Evolutionary conservation across 2,329 filamentous ascomycete species (phyloP), one percentile per base, ranked within the genome.

Genomic region (Phialophora tarda): DNA sequence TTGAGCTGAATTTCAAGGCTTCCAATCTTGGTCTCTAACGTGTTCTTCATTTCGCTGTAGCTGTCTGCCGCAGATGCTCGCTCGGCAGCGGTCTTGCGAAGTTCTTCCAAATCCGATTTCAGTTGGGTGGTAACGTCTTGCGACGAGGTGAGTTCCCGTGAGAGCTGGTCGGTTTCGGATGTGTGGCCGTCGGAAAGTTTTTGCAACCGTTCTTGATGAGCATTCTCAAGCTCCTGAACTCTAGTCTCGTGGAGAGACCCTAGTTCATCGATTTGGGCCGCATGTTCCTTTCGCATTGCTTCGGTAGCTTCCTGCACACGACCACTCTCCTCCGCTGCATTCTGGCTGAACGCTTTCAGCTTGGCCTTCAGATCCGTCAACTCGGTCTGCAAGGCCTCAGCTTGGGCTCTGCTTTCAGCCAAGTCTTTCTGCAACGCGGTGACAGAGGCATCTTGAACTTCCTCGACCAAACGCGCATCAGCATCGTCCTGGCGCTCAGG

Each of bases 281-380:
- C 63, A 54, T 71, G 62, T 21, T 71, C 68, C 1, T 58, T 51
- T 50, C 56, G 75, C 54, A 77, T 74, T 23, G 77, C 76, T 14
- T 77, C 74, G 44, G 69, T 71, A 28, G 77, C 71, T 50, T 77
- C 76, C 59, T 79, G 71, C 28, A 78, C 76, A 62, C 79, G 82
- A 11, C 48, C 44, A 23, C 77, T 75, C 64, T 81, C 79, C 23
- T 72, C 72, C 56, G 80, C 76, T 24, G 80, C 74, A 38, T 75
- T 78, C 26, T 79, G 76, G 38, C 78, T 76, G 3, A 79, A 77
- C 26, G 76, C 76, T 23, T 77, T 75, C 1, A 50, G 74, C 76
- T 67, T 78, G 75, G 54, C 77, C 71, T 68, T 80, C 76, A 51
- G 74, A 69, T 59, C 76, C 67, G 28, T 78, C 68, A 60, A 68